Percentiles rank a stretch among this genome's conserved stretches.
Evolutionary conservation across 345 rosid genomes (phyloP).

Genomic region (Citrus unshiu): DNA sequence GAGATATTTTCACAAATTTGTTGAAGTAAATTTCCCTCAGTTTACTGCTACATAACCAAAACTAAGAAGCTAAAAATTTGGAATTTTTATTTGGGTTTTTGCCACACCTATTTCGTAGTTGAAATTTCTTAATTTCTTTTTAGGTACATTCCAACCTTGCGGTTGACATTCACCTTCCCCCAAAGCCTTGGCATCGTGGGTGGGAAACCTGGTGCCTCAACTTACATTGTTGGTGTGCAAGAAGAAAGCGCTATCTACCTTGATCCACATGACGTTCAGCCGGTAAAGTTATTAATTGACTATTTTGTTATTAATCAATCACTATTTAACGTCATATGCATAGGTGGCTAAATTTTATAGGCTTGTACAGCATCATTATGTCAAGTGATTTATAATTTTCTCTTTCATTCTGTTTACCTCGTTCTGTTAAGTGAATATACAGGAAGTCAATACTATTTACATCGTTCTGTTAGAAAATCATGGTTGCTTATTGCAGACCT

Average conservation of each 20-base stretch:
- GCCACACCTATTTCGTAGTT: background rate
- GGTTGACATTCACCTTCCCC: slow-evolving; percentile 73
- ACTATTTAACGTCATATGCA: background rate
- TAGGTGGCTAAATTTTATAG: background rate
- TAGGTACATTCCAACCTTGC: slow-evolving; percentile 83
- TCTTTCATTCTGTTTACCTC: background rate
- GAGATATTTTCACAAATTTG: background rate
- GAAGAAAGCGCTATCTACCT: slow-evolving; percentile 78
- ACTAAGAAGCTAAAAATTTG: background rate
- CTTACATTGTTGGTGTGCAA: slow-evolving; percentile 89
- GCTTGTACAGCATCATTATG: background rate
- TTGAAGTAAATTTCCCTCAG: background rate
- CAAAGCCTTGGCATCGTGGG: slow-evolving; percentile 94
- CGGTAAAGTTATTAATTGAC: slow-evolving; percentile 33
- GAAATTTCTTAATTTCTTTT: slow-evolving; percentile 10
- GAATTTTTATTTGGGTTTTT: background rate
- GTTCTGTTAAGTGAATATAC: background rate
- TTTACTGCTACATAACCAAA: background rate
- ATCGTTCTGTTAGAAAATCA: background rate
- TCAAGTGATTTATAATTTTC: background rate
- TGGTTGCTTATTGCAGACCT: background rate
- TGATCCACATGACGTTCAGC: slow-evolving; percentile 88
- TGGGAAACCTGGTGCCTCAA: slow-evolving; percentile 90
- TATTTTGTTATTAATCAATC: background rate
- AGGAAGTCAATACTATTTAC: background rate